Evolutionary conservation across 139 green algal genomes (phyloP).

Genomic region (Auxenochlorella protothecoides): DNA sequence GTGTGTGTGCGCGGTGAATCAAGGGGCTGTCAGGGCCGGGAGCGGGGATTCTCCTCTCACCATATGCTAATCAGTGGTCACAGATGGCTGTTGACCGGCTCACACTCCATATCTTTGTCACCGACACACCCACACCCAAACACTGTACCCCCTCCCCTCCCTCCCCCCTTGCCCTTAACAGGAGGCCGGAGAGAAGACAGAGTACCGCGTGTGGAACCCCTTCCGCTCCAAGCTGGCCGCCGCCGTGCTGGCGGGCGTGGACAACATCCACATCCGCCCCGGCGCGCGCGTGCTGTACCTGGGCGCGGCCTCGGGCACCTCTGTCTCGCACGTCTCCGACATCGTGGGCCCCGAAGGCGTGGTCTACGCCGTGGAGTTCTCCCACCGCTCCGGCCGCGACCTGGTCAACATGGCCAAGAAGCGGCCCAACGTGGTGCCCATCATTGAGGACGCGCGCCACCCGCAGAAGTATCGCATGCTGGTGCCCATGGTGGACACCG

Average conservation of each 20-base stretch:
- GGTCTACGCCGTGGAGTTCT: conserved; percentile 99
- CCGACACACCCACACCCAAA: too few relatives aligned
- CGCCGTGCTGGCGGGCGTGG: conserved; percentile 91
- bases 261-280: conserved; percentile 98
- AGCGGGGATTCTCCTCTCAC: too few relatives aligned
- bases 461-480: conserved; percentile 99
- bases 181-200: conserved; percentile 72
- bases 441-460: conserved; percentile 98
- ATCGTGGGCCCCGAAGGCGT: conserved; percentile 85
- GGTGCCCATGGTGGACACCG: conserved; percentile 97
- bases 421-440: conserved; percentile 97
- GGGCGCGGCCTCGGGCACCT: conserved; percentile 84
- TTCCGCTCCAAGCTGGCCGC: conserved; percentile 98
- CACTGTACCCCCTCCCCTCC: not conserved
- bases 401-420: conserved; percentile 99
- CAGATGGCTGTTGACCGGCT: not conserved
- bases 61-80: not conserved
- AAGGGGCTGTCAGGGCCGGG: too few relatives aligned
- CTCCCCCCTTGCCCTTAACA: not conserved
- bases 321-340: conserved; percentile 85
- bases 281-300: conserved; percentile 89
- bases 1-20: too few relatives aligned
- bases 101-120: too few relatives aligned
- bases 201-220: conserved; percentile 99
- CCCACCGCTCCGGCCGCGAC: conserved; percentile 87